Percentiles rank a stretch among this genome's conserved stretches.
These are phyloP conservation scores for Populus simonii DNA, from an alignment of 345 rosid species.

Conservation along the genomic window DNA sequence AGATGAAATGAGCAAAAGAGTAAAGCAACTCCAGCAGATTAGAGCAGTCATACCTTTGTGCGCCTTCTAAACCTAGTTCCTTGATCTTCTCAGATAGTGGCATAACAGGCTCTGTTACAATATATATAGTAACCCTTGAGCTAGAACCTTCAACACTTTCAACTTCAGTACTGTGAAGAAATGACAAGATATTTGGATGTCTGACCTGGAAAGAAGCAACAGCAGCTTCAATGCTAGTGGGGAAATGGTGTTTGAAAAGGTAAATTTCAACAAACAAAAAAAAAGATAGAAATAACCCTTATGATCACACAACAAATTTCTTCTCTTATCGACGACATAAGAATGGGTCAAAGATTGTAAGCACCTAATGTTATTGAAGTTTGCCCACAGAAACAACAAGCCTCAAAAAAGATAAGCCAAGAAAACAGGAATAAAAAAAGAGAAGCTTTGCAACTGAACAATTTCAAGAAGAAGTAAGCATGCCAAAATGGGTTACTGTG, in stretches of 20 bases:
- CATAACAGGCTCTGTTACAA: slow-evolving; percentile 98
- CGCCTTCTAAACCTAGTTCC: slow-evolving; percentile 85
- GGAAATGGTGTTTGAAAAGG: neutral
- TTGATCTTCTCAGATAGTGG: slow-evolving; percentile 92
- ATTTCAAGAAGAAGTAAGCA: too few species aligned
- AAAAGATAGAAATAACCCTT: neutral
- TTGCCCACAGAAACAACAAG: neutral
- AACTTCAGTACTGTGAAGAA: slow-evolving; percentile 91
- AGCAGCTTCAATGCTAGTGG: neutral
- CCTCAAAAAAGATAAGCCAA: neutral
- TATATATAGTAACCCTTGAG: slow-evolving; percentile 72
- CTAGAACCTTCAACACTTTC: slow-evolving; percentile 70
- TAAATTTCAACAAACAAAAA: neutral
- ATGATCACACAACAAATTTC: neutral
- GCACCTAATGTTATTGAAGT: neutral
- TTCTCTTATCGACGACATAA: neutral
- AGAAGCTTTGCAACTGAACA: too few species aligned
- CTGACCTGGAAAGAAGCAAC: slow-evolving; percentile 59
- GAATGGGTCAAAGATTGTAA: neutral
- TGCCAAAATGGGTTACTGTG: too few species aligned
- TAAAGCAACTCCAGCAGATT: neutral
- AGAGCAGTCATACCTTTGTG: slow-evolving; percentile 61
- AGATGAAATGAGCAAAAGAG: neutral
- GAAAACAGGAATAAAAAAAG: too few species aligned
- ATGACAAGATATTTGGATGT: slow-evolving; percentile 92